Evolutionary conservation across 257 asterid genomes (phyloP).

Genomic region (Ocimum tenuiflorum): DNA sequence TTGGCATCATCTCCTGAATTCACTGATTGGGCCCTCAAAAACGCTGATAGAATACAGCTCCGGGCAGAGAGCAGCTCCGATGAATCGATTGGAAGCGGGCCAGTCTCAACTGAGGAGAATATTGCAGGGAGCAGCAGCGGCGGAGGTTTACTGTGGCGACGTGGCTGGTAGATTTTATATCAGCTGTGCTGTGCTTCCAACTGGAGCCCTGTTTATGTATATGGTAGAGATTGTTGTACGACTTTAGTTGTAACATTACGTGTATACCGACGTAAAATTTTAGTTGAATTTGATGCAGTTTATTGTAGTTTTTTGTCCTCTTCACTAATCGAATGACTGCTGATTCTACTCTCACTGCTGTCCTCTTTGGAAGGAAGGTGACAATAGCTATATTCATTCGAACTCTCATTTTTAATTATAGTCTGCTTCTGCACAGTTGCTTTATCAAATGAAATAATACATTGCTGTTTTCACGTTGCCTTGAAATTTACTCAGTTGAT

Average conservation of each 20-base stretch:
- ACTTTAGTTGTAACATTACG: neutral
- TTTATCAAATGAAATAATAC: neutral
- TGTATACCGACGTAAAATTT: neutral
- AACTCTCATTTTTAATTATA: too few species aligned
- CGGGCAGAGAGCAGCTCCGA: constrained; percentile 47
- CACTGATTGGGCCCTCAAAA: constrained; percentile 54
- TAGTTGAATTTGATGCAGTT: neutral
- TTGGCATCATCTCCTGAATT: constrained; percentile 70
- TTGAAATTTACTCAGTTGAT: too few species aligned
- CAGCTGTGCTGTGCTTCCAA: too few species aligned
- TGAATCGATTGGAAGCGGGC: constrained; percentile 59
- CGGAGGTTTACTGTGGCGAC: constrained; percentile 36
- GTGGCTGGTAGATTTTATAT: constrained; percentile 19
- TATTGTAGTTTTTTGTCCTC: neutral
- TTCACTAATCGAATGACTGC: neutral
- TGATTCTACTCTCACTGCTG: neutral
- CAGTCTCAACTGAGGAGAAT: constrained; percentile 53
- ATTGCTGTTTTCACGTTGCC: neutral
- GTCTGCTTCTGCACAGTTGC: too few species aligned
- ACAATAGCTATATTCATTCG: neutral
- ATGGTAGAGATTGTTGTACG: constrained; percentile 2
- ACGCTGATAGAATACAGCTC: constrained; percentile 58
- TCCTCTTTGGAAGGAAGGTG: too few species aligned
- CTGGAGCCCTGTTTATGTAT: neutral
- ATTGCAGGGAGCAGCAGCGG: constrained; percentile 50